phyloP scores from a whole-genome alignment of 192 early-diverging fungal species.

The Chytriomyces confervae region DNA sequence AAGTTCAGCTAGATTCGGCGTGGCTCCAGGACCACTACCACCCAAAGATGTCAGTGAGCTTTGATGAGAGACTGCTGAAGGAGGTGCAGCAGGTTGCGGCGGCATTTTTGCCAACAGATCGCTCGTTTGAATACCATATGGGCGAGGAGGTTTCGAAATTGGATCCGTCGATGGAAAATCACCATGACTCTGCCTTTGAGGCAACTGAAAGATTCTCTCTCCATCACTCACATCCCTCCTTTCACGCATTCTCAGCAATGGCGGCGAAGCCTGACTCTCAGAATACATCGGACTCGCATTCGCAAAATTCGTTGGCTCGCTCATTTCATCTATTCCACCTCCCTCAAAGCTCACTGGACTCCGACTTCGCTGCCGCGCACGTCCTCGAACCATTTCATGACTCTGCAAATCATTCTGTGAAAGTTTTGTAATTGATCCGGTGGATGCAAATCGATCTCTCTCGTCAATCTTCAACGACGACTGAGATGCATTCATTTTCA shows the following conservation, averaged over 20 bases:
- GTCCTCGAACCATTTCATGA: not conserved
- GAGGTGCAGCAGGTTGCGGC: not conserved
- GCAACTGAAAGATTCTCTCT: not conserved
- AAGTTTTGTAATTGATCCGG: not conserved
- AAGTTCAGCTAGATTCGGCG: constrained; percentile 32
- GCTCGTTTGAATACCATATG: not conserved
- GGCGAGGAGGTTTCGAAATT: not conserved
- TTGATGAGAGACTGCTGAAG: constrained; percentile 11
- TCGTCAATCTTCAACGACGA: not conserved
- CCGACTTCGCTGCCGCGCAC: not conserved
- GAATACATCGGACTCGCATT: not conserved
- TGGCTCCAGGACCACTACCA: not conserved
- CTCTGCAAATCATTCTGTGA: not conserved
- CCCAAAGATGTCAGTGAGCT: not conserved
- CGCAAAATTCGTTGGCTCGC: constrained; percentile 18
- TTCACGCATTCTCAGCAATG: not conserved
- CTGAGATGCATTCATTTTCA: not conserved
- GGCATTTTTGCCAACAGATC: no score
- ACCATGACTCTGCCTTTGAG: not conserved
- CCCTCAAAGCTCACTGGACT: constrained; percentile 7
- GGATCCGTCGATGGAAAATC: not conserved
- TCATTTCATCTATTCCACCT: constrained; percentile 10
- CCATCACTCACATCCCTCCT: not conserved
- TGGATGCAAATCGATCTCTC: not conserved
- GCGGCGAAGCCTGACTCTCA: not conserved